These are phyloP conservation scores for Neurospora sp. DNA, from an alignment of 495 filamentous ascomycete species.

Conservation along the genomic window DNA sequence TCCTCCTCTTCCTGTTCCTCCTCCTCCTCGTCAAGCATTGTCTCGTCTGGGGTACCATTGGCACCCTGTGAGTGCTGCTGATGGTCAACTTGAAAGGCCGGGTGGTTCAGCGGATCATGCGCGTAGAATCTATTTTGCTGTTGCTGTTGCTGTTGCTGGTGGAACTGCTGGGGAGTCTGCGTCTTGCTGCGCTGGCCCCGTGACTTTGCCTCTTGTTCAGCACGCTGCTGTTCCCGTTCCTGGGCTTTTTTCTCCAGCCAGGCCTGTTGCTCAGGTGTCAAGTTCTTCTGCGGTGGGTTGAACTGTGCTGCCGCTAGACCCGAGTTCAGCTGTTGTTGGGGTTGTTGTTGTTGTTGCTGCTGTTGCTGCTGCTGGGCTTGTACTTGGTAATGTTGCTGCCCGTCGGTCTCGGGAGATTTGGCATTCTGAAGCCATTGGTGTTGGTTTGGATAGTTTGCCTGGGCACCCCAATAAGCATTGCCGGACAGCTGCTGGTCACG, in stretches of 20 bases:
- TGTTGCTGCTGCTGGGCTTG: background rate
- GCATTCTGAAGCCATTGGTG: background rate
- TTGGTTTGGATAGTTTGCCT: background rate
- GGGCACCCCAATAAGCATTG: background rate
- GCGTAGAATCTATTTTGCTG: background rate
- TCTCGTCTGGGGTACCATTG: background rate
- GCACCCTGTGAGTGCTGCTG: background rate
- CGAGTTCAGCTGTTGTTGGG: background rate
- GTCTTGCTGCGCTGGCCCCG: background rate
- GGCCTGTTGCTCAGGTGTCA: background rate
- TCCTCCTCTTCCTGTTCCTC: slow-evolving; percentile 3
- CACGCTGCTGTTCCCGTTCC: background rate
- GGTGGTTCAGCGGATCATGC: background rate
- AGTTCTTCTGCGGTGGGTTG: background rate
- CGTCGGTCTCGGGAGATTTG: background rate
- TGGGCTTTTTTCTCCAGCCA: background rate
- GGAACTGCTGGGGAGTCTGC: background rate
- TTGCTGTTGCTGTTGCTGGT: background rate
- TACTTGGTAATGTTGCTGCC: background rate
- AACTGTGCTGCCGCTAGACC: background rate
- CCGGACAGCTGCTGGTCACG: background rate
- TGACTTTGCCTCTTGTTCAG: background rate
- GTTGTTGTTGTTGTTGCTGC: background rate
- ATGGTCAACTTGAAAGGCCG: background rate
- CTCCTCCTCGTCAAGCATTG: background rate